Evolutionary conservation across 371 early-diverging fungal species (phyloP).

Genomic region (Paraphysoderma sedebokerense): DNA sequence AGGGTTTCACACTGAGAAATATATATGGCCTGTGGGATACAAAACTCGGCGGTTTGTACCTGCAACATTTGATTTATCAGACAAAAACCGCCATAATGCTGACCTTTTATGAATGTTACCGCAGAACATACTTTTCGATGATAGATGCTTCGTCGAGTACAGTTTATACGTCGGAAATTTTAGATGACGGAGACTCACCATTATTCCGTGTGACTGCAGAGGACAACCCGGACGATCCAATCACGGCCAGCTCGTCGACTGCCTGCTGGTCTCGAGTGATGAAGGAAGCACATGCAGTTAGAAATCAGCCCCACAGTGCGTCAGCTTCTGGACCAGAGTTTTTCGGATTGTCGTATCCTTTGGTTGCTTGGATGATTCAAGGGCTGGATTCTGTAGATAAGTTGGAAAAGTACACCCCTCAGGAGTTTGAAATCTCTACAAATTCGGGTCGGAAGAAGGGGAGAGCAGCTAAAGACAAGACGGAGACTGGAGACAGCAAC

Average conservation of each 20-base stretch:
- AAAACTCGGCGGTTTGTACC: slow-evolving; percentile 14
- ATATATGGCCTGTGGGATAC: slow-evolving; percentile 86
- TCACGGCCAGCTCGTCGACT: slow-evolving; percentile 60
- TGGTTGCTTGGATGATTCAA: slow-evolving; percentile 77
- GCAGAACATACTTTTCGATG: slow-evolving; percentile 56
- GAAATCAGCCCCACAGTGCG: slow-evolving; percentile 56
- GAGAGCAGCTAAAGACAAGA: no score
- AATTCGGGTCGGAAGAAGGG: no score
- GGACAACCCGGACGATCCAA: slow-evolving; percentile 32
- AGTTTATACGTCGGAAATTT: slow-evolving; percentile 57
- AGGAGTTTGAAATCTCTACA: slow-evolving; percentile 45
- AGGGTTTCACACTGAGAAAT: slow-evolving; percentile 74
- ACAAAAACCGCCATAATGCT: not conserved
- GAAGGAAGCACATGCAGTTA: slow-evolving; percentile 51
- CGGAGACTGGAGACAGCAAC: no score
- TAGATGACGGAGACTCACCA: slow-evolving; percentile 51
- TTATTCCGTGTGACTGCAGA: slow-evolving; percentile 61
- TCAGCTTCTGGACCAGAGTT: slow-evolving; percentile 81
- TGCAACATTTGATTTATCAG: slow-evolving; percentile 1
- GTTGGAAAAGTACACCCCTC: slow-evolving; percentile 52
- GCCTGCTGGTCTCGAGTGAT: slow-evolving; percentile 81
- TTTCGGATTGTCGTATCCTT: slow-evolving; percentile 75
- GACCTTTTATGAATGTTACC: not conserved
- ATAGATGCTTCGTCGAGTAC: slow-evolving; percentile 45
- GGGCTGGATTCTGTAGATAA: slow-evolving; percentile 54